Conservation (phyloP, 441 rosid genomes). For the Syzygium malaccense region DNA sequence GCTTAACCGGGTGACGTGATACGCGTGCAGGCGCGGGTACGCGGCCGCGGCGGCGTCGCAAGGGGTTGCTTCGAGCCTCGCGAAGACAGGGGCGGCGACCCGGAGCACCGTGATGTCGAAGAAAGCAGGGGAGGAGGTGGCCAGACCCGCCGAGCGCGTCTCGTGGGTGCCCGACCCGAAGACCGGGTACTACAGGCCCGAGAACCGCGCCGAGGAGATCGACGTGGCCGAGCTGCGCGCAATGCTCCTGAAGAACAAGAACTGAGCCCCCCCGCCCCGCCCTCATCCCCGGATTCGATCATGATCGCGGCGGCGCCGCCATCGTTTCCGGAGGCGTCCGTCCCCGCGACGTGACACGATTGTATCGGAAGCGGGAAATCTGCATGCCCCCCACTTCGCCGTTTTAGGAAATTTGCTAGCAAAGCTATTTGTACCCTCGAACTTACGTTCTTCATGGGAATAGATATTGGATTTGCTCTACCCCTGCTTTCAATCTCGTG, state of each 20-base stretch:
- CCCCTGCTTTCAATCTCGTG: not conserved
- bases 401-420: not conserved
- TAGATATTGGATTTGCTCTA: not conserved
- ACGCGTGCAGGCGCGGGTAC: conserved; percentile 42
- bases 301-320: not conserved
- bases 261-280: not conserved
- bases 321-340: not conserved
- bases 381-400: not conserved
- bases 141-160: conserved; percentile 31
- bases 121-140: conserved; percentile 41
- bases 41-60: conserved; percentile 42
- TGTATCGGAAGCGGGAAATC: not conserved
- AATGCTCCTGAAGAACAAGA: conserved; percentile 47
- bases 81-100: not conserved
- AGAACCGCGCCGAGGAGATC: conserved; percentile 48
- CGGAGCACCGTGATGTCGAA: conserved; percentile 27
- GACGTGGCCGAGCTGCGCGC: conserved; percentile 73
- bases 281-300: not conserved
- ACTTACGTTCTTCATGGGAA: not conserved
- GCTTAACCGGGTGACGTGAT: not conserved
- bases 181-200: conserved; percentile 86
- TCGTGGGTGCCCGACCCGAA: conserved; percentile 86
- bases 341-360: not conserved
- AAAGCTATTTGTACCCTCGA: not conserved
- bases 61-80: conserved; percentile 15